Base-by-base conservation (phyloP, 139 green algal species). In the Auxenochlorella pyrenoidosa region DNA sequence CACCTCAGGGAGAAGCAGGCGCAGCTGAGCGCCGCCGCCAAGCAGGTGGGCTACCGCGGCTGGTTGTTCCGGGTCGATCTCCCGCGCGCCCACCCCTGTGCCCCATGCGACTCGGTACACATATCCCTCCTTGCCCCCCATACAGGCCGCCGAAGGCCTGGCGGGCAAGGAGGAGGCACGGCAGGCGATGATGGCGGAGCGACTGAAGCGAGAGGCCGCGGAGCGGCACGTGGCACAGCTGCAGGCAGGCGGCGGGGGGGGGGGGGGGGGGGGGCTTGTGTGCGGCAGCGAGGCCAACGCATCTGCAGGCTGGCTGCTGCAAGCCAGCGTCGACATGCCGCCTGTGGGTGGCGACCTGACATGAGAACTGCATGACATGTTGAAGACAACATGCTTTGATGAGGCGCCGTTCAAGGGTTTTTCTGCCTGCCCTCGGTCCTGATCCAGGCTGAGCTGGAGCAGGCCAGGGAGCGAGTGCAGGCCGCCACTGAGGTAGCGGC, bases 1-100 rank as follows among this genome's bases (percentile, higher is more conserved):
- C 21, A 75, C 3, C 32, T 85, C n/a, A 26, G 41, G 28, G 79
- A 85, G 58, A 75, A 85, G 79, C 79, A 85, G 59, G 24, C 13
- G 58, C 36, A 75, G 79, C 36, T 75, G 36, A 60, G n/a, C 36
- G 54, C 59, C 12, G 79, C 79, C 24, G 38, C 38, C 38, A 72
- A 85, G 38, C 41, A 54, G 59, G 58, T 85, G 38, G 34, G 76
- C 47, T 58, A 12, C 47, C 47, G 6, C 47, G n/a, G n/a, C n/a
- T n/a, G n/a, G n/a, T n/a, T n/a, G n/a, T n/a, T n/a, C n/a, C n/a
- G n/a, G n/a, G n/a, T n/a, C n/a, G n/a, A n/a, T n/a, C n/a, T n/a
- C n/a, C n/a, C n/a, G n/a, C n/a, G n/a, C n/a, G n/a, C n/a, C n/a
- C n/a, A n/a, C n/a, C n/a, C n/a, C n/a, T n/a, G n/a, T n/a, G n/a